A percentile compares a stretch with the other conserved stretches of the same genome.
Evolutionary conservation across 106 monocot species (phyloP).

Genomic region (Allium cepa): DNA sequence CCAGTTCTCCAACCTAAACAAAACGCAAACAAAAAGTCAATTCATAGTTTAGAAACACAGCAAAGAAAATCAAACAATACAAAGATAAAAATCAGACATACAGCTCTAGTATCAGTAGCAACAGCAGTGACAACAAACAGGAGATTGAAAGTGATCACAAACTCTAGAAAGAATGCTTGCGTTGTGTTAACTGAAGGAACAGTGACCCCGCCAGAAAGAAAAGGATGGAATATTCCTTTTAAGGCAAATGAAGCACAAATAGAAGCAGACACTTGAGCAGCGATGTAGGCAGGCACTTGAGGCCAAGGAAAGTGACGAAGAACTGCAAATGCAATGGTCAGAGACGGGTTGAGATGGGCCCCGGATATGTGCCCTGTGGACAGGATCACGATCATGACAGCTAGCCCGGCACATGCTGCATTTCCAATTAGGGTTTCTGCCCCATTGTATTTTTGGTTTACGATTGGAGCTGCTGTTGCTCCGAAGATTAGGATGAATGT

Average conservation of each 20-base stretch:
- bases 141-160: conserved; percentile 73
- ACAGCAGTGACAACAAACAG: conserved; percentile 90
- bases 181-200: conserved; percentile 58
- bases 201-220: conserved; percentile 86
- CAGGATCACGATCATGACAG: conserved; percentile 83
- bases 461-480: conserved; percentile 87
- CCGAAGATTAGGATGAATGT: conserved; percentile 98
- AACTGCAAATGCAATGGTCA: conserved; percentile 83
- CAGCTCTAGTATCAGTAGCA: conserved; percentile 67
- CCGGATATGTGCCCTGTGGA: conserved; percentile 99
- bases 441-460: conserved; percentile 90
- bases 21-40: not conserved
- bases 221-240: conserved; percentile 72
- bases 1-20: conserved; percentile 77
- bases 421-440: conserved; percentile 78
- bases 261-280: conserved; percentile 71
- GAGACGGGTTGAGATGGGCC: conserved; percentile 89
- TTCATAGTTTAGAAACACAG: not conserved
- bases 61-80: not conserved
- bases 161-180: conserved; percentile 87
- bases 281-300: conserved; percentile 85
- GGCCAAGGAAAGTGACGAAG: conserved; percentile 97
- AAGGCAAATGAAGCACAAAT: conserved; percentile 83
- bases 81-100: conserved; percentile 1
- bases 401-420: conserved; percentile 74